Evolutionary conservation across 2,329 filamentous ascomycete species (phyloP).

Genomic region (Ophiostoma perfectum): DNA sequence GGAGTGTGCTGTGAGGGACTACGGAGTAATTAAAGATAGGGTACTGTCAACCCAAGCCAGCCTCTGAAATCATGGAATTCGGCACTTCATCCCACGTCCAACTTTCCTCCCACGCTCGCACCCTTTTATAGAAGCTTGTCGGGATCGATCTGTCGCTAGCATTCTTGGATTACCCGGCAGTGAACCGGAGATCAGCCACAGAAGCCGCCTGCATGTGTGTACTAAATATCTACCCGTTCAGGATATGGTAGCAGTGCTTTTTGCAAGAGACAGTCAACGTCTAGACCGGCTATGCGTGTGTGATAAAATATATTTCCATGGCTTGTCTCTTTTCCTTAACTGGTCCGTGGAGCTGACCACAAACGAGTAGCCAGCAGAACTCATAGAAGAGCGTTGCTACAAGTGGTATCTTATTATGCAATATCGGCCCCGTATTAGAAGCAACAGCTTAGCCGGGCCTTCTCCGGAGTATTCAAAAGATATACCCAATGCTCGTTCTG

Average conservation of each 20-base stretch:
- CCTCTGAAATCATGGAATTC: no score
- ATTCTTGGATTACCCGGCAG: background rate
- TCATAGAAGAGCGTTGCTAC: background rate
- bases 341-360: background rate
- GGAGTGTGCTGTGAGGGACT: no score
- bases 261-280: background rate
- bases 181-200: background rate
- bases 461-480: conserved; percentile 15
- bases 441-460: conserved; percentile 17
- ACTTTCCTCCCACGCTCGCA: background rate
- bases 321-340: background rate
- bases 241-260: no score
- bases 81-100: no score
- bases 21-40: no score
- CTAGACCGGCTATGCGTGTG: background rate
- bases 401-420: background rate
- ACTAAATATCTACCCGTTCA: background rate
- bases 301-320: background rate
- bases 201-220: background rate
- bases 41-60: no score
- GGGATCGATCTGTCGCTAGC: conserved; percentile 2
- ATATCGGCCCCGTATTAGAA: background rate
- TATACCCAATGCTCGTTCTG: background rate
- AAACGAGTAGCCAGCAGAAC: background rate
- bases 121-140: background rate